phyloP scores from a whole-genome alignment of 2,329 filamentous ascomycete species.

The Sordariomycetes sp. region DNA sequence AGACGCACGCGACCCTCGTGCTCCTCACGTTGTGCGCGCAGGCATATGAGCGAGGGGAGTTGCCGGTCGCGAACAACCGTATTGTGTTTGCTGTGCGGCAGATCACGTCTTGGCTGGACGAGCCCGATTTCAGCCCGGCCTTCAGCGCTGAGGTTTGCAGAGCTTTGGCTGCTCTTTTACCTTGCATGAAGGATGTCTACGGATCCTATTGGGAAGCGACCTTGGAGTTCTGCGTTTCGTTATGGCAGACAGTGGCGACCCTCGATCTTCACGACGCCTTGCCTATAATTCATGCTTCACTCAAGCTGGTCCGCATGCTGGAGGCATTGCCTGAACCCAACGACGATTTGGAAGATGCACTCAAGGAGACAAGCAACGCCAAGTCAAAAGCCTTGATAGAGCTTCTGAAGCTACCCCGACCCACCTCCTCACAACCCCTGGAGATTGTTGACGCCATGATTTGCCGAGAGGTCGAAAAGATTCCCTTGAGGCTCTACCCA shows the following conservation, averaged over 20 bases:
- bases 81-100: constrained; percentile 77
- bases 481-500: constrained; percentile 52
- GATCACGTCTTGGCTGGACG: constrained; percentile 61
- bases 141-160: constrained; percentile 44
- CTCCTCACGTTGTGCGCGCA: constrained; percentile 43
- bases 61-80: constrained; percentile 56
- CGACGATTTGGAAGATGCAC: constrained; percentile 73
- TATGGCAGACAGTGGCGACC: constrained; percentile 35
- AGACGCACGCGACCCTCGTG: constrained; percentile 38
- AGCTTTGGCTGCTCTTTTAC: constrained; percentile 53
- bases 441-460: constrained; percentile 70
- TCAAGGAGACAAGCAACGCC: constrained; percentile 48
- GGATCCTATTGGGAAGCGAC: constrained; percentile 75
- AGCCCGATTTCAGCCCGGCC: constrained; percentile 31
- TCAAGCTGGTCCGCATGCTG: constrained; percentile 60
- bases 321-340: constrained; percentile 63
- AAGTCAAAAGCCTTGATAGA: constrained; percentile 51
- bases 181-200: constrained; percentile 72
- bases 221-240: constrained; percentile 46
- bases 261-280: constrained; percentile 34
- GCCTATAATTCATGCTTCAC: constrained; percentile 59
- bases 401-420: constrained; percentile 47
- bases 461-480: constrained; percentile 55
- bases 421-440: constrained; percentile 50
- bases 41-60: constrained; percentile 39